These are phyloP conservation scores for Pleurotus sapidus DNA, from an alignment of 768 basidiomycete genomes.

Conservation along the genomic window DNA sequence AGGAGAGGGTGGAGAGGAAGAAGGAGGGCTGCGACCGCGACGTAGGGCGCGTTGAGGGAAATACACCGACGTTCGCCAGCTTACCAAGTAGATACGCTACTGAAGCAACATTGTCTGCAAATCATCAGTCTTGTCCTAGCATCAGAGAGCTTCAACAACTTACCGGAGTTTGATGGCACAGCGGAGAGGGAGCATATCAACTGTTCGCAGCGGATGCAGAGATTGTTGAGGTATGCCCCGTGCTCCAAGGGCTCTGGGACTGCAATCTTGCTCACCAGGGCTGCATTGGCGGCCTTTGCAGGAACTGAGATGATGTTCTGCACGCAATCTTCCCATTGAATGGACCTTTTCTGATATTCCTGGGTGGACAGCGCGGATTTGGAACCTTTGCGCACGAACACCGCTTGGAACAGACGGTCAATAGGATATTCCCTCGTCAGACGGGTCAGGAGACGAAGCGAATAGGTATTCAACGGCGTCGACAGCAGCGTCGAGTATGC, in stretches of 20 bases:
- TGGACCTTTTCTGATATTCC: conserved; percentile 21
- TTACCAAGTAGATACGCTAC: conserved; percentile 59
- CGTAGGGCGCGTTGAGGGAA: conserved; percentile 48
- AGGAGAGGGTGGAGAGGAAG: conserved; percentile 49
- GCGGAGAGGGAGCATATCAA: conserved; percentile 45
- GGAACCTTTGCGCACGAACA: conserved; percentile 30
- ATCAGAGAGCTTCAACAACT: conserved; percentile 12
- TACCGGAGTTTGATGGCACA: conserved; percentile 35
- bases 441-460: conserved; percentile 50
- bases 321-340: conserved; percentile 77
- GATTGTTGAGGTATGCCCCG: conserved; percentile 49
- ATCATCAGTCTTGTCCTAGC: background rate
- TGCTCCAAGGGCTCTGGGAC: conserved; percentile 52
- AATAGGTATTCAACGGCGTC: conserved; percentile 42
- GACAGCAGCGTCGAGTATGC: conserved; percentile 68
- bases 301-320: conserved; percentile 65
- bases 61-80: conserved; percentile 65
- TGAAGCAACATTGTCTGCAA: conserved; percentile 35
- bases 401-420: conserved; percentile 57
- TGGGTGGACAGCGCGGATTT: conserved; percentile 7
- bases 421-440: conserved; percentile 64
- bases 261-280: conserved; percentile 33
- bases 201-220: conserved; percentile 51
- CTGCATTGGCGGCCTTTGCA: conserved; percentile 73
- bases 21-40: conserved; percentile 70